Evolutionary conservation across 1,284 basidiomycete genomes (phyloP), one percentile per base, ranked within the genome.

Genomic region (Naganishia cerealis): DNA sequence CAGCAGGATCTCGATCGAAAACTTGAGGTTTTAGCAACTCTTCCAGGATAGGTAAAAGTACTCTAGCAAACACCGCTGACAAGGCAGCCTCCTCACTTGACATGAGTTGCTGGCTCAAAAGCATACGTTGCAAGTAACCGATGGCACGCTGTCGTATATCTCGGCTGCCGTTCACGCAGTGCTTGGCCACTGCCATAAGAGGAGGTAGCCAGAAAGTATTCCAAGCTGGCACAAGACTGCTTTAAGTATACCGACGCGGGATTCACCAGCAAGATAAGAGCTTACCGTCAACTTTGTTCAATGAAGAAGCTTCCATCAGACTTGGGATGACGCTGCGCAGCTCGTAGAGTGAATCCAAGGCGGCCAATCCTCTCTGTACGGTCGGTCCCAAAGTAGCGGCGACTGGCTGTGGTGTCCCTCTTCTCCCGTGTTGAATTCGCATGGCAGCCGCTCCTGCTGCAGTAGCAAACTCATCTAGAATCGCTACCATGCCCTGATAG

Each of bases 1-100:
- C 92, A 69, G 87, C 85, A 0, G 91, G 89, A 77, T 97, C 94
- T 42, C 88, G 84, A 68, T 86, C 83, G 75, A 89, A 87, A 9
- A 90, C 86, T 71, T 93, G 88, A 3, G 92, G 88, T 77, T 91
- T 92, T 70, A 98, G 82, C 29, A 99, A 84, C 73, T 96, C 93
- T 72, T 98, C 94, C 40, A 98, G 81, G 36, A 97, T 85, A 2
- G 94, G 95, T 82, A 98, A 96, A 36, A 99, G 83, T 57, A 96
- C 89, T 29, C 87, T 86, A 75, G 91, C 89, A 83, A 99, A 98
- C 33, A 97, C 86, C 69, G 90, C 88, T 68, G 90, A 87, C 16
- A 92, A 85, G 72, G 90, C 87, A 12, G 78, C 80, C 50, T 87
- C 85, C 70, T 87, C 75, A 13, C 73, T 83, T 10, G 73, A 86